Evolutionary conservation across 805 yeast genomes (phyloP), one percentile per base, ranked within the genome.

Genomic region (Kuraishia borneana): DNA sequence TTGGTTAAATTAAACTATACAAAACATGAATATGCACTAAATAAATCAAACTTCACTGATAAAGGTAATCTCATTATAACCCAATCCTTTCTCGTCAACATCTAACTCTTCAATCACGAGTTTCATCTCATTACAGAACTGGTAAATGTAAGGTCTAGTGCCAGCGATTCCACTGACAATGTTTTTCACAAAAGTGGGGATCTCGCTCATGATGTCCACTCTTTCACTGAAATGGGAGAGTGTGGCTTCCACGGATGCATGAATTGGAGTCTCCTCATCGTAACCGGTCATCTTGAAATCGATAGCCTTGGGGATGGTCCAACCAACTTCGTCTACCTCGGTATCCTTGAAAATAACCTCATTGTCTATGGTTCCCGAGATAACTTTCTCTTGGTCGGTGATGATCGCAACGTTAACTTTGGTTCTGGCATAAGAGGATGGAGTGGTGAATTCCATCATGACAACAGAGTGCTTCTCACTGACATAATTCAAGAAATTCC

Each of bases 191-290:
- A 92, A 87, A 42, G 74, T 78, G 19, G 98, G 98, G 39, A 92
- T 79, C 61, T 92, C 97, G 34, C 87, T 83, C 96, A 92, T 87
- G 39, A 92, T 97, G 59, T 92, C 98, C 38, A 92, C 88, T 53
- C 97, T 76, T 62, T 85, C 96, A 34, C 84, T 75, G 40, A 83
- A 59, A 31, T 67, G 62, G 13, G 54, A 53, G 44, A 89, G 67
- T 17, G 66, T 60, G 40, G 95, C 96, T 27, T 47, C 51, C 16
- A 82, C 73, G 8, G 52, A 55, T 31, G 72, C 81, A 31, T 56
- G 60, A 18, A 69, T 64, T 17, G 50, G 53, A 21, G 54, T 41
- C 14, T 51, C 58, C 12, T 51, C 54, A 14, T 48, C 57, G 3
- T 53, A 53, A 10, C 70, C 56, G 35, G 57, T 58, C 55, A 51